Base-by-base conservation (phyloP, 2,329 filamentous ascomycete genomes). In the Sodiomyces alkalinus region DNA sequence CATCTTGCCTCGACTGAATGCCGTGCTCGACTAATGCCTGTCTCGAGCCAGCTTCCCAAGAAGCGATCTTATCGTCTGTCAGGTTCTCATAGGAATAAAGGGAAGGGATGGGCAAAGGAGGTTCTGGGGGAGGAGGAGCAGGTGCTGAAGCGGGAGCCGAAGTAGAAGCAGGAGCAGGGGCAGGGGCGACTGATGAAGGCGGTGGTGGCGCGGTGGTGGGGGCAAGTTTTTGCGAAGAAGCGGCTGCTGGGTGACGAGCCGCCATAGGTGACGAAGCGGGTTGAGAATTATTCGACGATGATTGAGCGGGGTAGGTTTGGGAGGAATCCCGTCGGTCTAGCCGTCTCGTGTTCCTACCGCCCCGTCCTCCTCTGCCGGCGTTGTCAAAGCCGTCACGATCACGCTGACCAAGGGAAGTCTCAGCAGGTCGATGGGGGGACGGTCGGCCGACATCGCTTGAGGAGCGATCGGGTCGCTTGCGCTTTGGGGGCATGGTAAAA, bases 21-120 rank as follows among this genome's bases (percentile, higher is more conserved):
- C 76, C 79, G 40, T 70, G 63, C 14, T 72, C 64, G 13, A 87
- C 53, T 9, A 92, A 58, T 16, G 71, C 67, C 35, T 75, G 63
- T 23, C 27, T 34, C 31, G 74, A 75, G 17, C 80, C 81, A 25
- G 56, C 62, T 19, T 65, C 60, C 90, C 90, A 96, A 17, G 59
- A 54, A 18, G 62, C 56, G 28, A 90, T 50, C 30, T 68, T 64
- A 14, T 74, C 67, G 36, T 82, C 72, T 4, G 80, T 90, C 26
- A 94, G 52, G 42, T 78, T 74, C 32, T 77, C 68, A 51, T 90
- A 94, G 40, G 67, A 68, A 50, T 80, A 90, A 27, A 54, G 58
- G 17, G 59, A 54, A 26, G 44, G 44, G 19, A 51, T 39, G 6
- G 57, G 49, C 18, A 50, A 44, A 22, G 39, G 46, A n/a, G 44